A percentile compares a stretch with the other conserved stretches of the same genome.
Evolutionary conservation across 2,329 filamentous ascomycete species (phyloP).

Genomic region (Aspergillus sp.): DNA sequence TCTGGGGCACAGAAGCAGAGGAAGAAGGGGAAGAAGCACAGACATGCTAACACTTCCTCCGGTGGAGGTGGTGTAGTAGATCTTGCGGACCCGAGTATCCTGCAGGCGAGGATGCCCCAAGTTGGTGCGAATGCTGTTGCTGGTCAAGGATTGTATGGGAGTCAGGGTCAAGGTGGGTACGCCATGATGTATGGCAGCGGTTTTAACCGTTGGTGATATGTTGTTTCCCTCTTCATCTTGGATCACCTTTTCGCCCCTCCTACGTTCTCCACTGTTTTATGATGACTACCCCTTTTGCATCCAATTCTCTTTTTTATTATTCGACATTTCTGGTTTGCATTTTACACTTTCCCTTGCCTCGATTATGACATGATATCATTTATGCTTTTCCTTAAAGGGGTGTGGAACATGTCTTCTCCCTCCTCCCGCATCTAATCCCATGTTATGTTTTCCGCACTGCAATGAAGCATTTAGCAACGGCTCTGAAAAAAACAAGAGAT

Average conservation of each 20-base stretch:
- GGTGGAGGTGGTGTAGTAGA: conserved; percentile 99
- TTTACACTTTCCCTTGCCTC: conserved; percentile 22
- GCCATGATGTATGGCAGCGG: conserved; percentile 80
- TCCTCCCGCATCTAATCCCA: conserved; percentile 27
- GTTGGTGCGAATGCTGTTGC: conserved; percentile 72
- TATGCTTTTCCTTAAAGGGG: conserved; percentile 30
- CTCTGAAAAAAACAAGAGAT: conserved; percentile 37
- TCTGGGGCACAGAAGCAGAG: conserved; percentile 91
- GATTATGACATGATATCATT: conserved; percentile 40
- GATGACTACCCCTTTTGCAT: conserved; percentile 29
- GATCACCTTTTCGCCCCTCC: conserved; percentile 28
- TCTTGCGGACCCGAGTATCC: conserved; percentile 99
- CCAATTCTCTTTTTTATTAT: conserved; percentile 24
- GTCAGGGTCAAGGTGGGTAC: conserved; percentile 92
- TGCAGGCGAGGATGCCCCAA: conserved; percentile 96
- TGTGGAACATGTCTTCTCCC: conserved; percentile 31
- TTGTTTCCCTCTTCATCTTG: conserved; percentile 29
- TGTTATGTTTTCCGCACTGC: conserved; percentile 31
- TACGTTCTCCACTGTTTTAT: conserved; percentile 22
- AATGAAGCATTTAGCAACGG: conserved; percentile 41
- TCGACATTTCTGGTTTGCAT: background rate
- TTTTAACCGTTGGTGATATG: conserved; percentile 69
- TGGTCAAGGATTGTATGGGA: conserved; percentile 87
- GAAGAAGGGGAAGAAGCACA: conserved; percentile 99
- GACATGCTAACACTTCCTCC: conserved; percentile 99